A percentile compares a stretch with the other conserved stretches of the same genome.
Conservation (phyloP, 805 yeast species). For the Barnettozyma vustinii region DNA sequence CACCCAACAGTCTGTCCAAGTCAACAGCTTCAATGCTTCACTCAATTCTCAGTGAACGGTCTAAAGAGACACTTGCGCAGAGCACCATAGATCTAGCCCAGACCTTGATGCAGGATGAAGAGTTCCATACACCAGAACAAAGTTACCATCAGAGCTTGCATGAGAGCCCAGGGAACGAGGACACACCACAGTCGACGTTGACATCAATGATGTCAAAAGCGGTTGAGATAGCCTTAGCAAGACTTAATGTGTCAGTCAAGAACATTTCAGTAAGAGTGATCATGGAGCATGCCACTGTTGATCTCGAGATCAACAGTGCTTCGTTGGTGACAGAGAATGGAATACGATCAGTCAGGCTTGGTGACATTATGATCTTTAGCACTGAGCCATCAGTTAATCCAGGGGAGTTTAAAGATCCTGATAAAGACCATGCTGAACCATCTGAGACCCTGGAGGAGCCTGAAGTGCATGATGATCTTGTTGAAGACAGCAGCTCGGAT, state of each 20-base stretch:
- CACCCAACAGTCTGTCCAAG: neutral
- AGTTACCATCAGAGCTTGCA: constrained; percentile 19
- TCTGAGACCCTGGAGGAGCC: neutral
- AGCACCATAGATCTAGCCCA: constrained; percentile 73
- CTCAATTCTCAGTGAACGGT: constrained; percentile 21
- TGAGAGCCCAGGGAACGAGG: constrained; percentile 9
- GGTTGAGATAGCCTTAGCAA: constrained; percentile 60
- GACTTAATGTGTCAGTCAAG: constrained; percentile 45
- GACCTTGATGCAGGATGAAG: constrained; percentile 31
- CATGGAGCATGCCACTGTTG: constrained; percentile 38
- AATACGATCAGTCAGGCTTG: constrained; percentile 34
- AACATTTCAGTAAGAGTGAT: constrained; percentile 44
- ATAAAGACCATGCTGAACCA: neutral
- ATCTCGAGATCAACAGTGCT: constrained; percentile 28
- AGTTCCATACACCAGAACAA: constrained; percentile 9
- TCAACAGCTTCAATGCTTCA: constrained; percentile 13
- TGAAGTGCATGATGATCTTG: constrained; percentile 14
- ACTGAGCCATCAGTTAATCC: constrained; percentile 34
- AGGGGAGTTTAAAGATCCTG: constrained; percentile 10
- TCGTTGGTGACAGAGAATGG: constrained; percentile 41
- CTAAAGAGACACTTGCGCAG: constrained; percentile 53
- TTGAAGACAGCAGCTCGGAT: constrained; percentile 28
- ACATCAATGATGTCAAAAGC: constrained; percentile 58
- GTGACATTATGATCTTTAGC: constrained; percentile 36
- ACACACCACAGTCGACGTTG: constrained; percentile 32